Evolutionary conservation across 2,329 filamentous ascomycete genomes (phyloP), one percentile per base, ranked within the genome.

Genomic region (Onygena corvina): DNA sequence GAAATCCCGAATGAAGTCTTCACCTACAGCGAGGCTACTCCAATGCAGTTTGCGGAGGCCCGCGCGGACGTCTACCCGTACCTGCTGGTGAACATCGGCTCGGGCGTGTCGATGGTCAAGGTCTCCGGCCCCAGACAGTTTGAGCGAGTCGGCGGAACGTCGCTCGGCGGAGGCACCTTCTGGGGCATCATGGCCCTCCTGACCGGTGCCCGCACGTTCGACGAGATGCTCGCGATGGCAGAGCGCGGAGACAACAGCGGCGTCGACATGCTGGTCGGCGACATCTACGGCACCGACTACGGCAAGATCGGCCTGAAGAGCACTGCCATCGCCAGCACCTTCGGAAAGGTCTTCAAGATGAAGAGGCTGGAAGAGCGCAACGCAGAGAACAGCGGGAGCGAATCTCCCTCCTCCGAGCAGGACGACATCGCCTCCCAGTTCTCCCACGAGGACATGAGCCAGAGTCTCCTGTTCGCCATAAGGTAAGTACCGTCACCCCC

Each of bases 1-100:
- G 89, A 96, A 64, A 96, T 98, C 52, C 92, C 92, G 16, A 81
- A 84, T 58, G 92, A 98, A 68, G 90, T 98, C 49, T 98, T 98
- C 62, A 95, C 88, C 16, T 96, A 96, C 68, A 89, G 84, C 63
- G 90, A 94, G 64, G 77, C 79, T 29, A 83, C 92, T 58, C 88
- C 89, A 3, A 94, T 95, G 84, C 79, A 86, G 60, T 96, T 94
- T 63, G 80, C 83, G 56, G 79, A 83, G 53, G 80, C 87, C 1
- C 74, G 75, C 38, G 73, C 80, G n/a, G 81, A 90, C 57, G 87
- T 94, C 52, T 96, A 98, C 64, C 92, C 92, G 2, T 98, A 98
- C 64, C 80, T 98, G 36, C 80, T 98, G 25, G 92, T 98, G 60
- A 98, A 98, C 68, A 98, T 98, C 58, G 92, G 92, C 40, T 95